Evolutionary conservation across 257 asterid species (phyloP).

Genomic region (Knoxia roxburghii): DNA sequence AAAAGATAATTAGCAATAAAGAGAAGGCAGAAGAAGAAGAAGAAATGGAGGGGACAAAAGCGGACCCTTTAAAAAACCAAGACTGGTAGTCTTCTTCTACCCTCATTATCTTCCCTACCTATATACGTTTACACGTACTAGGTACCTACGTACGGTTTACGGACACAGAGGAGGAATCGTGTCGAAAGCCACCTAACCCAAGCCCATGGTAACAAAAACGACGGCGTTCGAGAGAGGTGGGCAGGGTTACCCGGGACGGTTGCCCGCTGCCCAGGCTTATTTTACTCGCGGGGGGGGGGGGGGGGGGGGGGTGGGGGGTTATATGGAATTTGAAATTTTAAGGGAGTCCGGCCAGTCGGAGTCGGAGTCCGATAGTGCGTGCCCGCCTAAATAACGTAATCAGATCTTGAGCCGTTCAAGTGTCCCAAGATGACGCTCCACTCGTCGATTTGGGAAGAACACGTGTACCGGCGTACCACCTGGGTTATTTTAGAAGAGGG

Average conservation of each 20-base stretch:
- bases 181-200: too few relatives aligned
- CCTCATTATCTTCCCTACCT: not conserved
- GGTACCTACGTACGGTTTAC: too few relatives aligned
- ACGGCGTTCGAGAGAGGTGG: not conserved
- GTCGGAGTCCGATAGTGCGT: too few relatives aligned
- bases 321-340: too few relatives aligned
- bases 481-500: not conserved
- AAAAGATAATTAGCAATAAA: too few relatives aligned
- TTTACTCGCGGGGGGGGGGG: too few relatives aligned
- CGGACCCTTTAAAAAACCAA: conserved; percentile 2
- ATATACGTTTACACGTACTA: not conserved
- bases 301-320: too few relatives aligned
- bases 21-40: not conserved
- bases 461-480: conserved; percentile 27
- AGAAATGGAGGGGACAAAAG: not conserved
- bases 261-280: conserved; percentile 7
- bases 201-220: not conserved
- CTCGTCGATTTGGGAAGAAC: conserved; percentile 35
- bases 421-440: conserved; percentile 17
- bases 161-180: too few relatives aligned
- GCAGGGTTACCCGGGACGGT: not conserved
- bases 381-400: conserved; percentile 22
- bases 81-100: too few relatives aligned
- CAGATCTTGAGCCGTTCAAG: conserved; percentile 26
- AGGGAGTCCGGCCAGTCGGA: too few relatives aligned